phyloP scores from a whole-genome alignment of 2,329 filamentous ascomycete species.

The Botrytis galanthina region DNA sequence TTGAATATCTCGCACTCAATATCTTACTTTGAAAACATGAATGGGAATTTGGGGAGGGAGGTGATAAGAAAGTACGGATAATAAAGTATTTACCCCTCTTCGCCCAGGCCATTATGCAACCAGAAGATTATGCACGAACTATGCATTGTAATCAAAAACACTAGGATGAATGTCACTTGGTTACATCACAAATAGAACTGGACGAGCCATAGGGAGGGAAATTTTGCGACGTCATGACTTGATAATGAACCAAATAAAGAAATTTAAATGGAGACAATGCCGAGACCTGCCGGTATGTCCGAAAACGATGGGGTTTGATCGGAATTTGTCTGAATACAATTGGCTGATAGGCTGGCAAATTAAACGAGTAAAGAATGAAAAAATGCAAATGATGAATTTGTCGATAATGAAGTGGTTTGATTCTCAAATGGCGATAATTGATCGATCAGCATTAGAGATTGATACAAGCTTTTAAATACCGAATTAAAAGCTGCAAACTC shows the following conservation, averaged over 20 bases:
- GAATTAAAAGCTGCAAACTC: not conserved
- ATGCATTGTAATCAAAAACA: conserved; percentile 13
- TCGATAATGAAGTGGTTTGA: not conserved
- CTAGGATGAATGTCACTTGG: not conserved
- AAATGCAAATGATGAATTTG: not conserved
- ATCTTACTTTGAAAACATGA: not conserved
- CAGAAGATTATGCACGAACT: not conserved
- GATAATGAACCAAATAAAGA: not conserved
- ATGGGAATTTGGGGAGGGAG: not conserved
- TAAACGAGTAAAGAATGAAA: not conserved
- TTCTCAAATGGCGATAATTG: not conserved
- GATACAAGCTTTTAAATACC: not conserved
- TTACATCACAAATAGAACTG: not conserved
- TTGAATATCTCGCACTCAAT: not conserved
- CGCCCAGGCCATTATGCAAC: not conserved
- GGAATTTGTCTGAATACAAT: not conserved
- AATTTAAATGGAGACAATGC: conserved; percentile 1
- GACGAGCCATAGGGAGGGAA: not conserved
- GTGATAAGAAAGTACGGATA: not conserved
- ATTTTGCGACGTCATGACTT: not conserved
- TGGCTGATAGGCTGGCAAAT: not conserved
- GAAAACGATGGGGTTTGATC: not conserved
- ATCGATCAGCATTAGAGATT: not conserved
- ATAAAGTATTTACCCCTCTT: not conserved
- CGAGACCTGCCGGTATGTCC: not conserved